Evolutionary conservation across 2,329 filamentous ascomycete species (phyloP), one percentile per base, ranked within the genome.

Genomic region (Pseudogymnoascus sp.): DNA sequence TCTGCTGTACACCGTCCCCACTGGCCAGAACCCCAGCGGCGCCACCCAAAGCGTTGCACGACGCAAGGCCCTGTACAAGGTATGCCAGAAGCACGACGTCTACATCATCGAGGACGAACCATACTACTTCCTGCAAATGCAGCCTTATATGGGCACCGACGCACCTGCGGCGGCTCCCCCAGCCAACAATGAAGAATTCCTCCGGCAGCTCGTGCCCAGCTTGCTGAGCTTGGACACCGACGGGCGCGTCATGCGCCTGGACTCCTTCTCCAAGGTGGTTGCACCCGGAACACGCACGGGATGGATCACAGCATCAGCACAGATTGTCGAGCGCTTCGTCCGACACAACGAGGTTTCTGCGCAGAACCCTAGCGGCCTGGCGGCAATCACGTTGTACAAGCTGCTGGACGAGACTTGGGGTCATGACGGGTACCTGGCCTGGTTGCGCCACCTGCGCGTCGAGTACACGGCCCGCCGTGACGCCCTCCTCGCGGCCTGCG

Each of bases 401-500:
- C 78, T 99, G 19, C 79, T 99, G 2, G 94, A 99, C 65, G 90
- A 96, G 73, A 84, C 86, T 57, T 99, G 94, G 94, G 94, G 92
- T 21, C 94, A 99, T 69, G 80, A 83, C 39, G 92, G 92, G 1
- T 99, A 95, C 70, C 74, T 99, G 21, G 80, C 86, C 68, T 99
- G 94, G 94, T 75, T 99, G 64, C 88, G 94, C 70, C 81, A 90
- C 70, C 76, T 97, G 67, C 82, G 91, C 52, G 73, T 83, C 67
- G 83, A 91, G 72, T 99, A 99, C 71, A 94, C 92, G 1, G 76
- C 78, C 65, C 83, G 92, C 62, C 79, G 94, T 60, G 82, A 97
- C 69, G 80, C 83, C 23, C 82, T 99, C 61, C 77, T 96, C 4
- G 78, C 80, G 6, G 90, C 92, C 0, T 96, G 91, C 70, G 89